Evolutionary conservation across 371 early-diverging fungal species (phyloP).

Genomic region (Mortierella sp.): DNA sequence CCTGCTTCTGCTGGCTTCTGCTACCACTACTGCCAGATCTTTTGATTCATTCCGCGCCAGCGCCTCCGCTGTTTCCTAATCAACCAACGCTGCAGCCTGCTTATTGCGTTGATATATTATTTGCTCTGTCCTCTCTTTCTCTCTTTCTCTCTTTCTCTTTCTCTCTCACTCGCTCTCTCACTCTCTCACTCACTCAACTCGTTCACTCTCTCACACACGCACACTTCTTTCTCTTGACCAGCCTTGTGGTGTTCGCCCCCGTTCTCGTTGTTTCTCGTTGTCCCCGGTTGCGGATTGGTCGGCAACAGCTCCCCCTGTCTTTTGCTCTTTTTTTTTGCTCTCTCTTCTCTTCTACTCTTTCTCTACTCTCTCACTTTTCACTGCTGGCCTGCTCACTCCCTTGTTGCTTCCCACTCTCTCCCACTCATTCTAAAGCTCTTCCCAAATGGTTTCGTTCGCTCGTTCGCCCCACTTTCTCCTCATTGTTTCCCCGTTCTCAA

Average conservation of each 20-base stretch:
- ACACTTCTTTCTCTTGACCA: neutral
- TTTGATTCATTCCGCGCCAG: too few species aligned
- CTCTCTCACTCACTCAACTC: conserved; percentile 3
- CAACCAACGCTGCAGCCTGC: too few species aligned
- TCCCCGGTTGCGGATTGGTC: too few species aligned
- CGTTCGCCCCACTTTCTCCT: too few species aligned
- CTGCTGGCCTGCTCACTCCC: conserved; percentile 1
- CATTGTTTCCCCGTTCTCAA: neutral
- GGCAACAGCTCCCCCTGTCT: too few species aligned
- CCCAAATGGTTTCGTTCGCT: too few species aligned
- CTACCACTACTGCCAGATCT: too few species aligned
- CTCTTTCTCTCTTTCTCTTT: neutral
- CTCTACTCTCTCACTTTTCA: conserved; percentile 2
- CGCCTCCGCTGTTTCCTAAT: neutral
- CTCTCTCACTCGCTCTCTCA: neutral
- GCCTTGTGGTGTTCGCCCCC: too few species aligned
- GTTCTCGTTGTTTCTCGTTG: too few species aligned
- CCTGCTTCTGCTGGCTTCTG: too few species aligned
- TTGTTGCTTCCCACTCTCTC: neutral
- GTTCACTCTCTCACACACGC: neutral
- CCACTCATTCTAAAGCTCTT: neutral
- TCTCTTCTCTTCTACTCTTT: conserved; percentile 4
- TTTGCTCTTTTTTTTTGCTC: conserved; percentile 10
- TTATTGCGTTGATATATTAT: too few species aligned
- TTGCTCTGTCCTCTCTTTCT: neutral